Base-by-base conservation (phyloP, 768 basidiomycete species). In the Hypsizygus marmoreus region DNA sequence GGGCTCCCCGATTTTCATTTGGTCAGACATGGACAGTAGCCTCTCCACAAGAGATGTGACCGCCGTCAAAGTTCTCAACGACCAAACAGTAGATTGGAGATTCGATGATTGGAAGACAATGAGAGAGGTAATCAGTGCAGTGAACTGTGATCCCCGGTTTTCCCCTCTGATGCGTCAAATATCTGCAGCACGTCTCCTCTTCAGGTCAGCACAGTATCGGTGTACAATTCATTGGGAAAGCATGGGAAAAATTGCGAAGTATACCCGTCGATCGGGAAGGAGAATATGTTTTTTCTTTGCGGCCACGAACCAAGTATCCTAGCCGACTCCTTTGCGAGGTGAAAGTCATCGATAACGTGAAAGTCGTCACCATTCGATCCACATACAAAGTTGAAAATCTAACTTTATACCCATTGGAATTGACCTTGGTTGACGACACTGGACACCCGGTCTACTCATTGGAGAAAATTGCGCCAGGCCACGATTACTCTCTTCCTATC, bases 51-150 rank as follows among this genome's bases (percentile, higher is more conserved):
- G 75, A 35, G 78, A 81, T 46, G 62, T 70, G 2, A 72, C 73
- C 23, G 70, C 76, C 23, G 73, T 82, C 32, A 80, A 83, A 56
- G 69, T 99, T 28, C 69, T 80, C 14, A 79, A 92, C 53, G 86
- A 88, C 28, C 77, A 90, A 57, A 82, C 76, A 6, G 72, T 91
- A 4, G 95, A 97, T 45, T 98, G 97, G 97, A 77, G 97, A 44
- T 97, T 98, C 58, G 94, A 97, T 61, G 95, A 98, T 59, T 93
- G 92, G 88, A 87, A 86, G 62, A 87, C 86, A 4, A 85, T 90
- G 73, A 83, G 97, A 61, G 97, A 99, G 73, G 94, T 92, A 60
- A 49, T 74, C 25, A 17, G 4, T n/a, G n/a, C n/a, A n/a, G n/a
- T n/a, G n/a, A n/a, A n/a, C n/a, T n/a, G n/a, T n/a, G n/a, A n/a